Percentiles rank a stretch among this genome's conserved stretches.
These are phyloP conservation scores for Pisolithus tinctorius DNA, from an alignment of 768 basidiomycete species.

Conservation along the genomic window DNA sequence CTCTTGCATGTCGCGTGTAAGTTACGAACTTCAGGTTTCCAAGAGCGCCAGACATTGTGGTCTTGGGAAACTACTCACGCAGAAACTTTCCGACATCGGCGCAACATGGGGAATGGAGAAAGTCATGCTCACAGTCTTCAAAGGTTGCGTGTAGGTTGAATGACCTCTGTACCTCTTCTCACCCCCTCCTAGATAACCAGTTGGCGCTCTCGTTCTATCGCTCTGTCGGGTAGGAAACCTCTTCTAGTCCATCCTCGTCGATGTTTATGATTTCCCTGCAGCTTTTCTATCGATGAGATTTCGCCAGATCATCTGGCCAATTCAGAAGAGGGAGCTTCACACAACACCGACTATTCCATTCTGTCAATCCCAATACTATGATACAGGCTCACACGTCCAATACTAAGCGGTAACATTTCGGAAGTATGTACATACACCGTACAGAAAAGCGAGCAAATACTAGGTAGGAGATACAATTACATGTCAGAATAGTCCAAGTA, in stretches of 20 bases:
- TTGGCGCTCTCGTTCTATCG: slow-evolving; percentile 47
- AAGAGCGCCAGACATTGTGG: slow-evolving; percentile 40
- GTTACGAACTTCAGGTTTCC: slow-evolving; percentile 74
- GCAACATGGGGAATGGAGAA: slow-evolving; percentile 54
- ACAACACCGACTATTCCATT: slow-evolving; percentile 33
- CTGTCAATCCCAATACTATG: slow-evolving; percentile 24
- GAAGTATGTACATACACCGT: background rate
- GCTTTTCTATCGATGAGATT: slow-evolving; percentile 47
- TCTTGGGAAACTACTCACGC: slow-evolving; percentile 51
- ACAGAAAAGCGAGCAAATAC: background rate
- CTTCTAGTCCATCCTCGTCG: background rate
- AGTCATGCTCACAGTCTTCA: slow-evolving; percentile 69
- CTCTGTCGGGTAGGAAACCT: slow-evolving; percentile 40
- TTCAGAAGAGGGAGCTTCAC: slow-evolving; percentile 23
- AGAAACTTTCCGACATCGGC: slow-evolving; percentile 44
- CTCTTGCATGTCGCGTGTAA: slow-evolving; percentile 19
- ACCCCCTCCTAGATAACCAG: slow-evolving; percentile 34
- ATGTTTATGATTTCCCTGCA: slow-evolving; percentile 16
- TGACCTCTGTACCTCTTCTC: background rate
- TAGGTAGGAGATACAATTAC: background rate
- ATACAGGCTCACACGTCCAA: background rate
- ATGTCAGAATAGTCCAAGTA: background rate
- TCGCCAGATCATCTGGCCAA: slow-evolving; percentile 40
- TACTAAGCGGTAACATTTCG: no score
- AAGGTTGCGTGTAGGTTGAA: slow-evolving; percentile 37